A percentile compares a stretch with the other conserved stretches of the same genome.
Evolutionary conservation across 2,329 filamentous ascomycete genomes (phyloP).

Genomic region (Ascochyta lentis): DNA sequence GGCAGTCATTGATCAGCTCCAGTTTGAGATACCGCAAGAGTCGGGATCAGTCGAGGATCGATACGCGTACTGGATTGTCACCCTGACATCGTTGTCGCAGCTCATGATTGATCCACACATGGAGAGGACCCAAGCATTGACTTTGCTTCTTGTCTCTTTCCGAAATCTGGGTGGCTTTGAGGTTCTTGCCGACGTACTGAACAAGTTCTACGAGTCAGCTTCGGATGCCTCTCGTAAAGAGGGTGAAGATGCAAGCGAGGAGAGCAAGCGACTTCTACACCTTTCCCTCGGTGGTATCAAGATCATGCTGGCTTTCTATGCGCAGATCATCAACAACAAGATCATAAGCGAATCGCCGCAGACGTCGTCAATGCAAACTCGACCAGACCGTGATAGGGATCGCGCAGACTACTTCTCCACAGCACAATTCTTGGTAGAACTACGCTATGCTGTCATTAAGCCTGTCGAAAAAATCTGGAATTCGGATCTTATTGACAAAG

Average conservation of each 20-base stretch:
- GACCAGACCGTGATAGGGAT: constrained; percentile 61
- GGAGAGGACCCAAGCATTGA: constrained; percentile 55
- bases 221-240: constrained; percentile 55
- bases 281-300: constrained; percentile 71
- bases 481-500: constrained; percentile 81
- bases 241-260: constrained; percentile 55
- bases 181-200: constrained; percentile 74
- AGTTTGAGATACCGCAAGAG: constrained; percentile 55
- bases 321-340: constrained; percentile 77
- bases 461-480: constrained; percentile 82
- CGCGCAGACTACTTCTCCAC: constrained; percentile 68
- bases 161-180: constrained; percentile 80
- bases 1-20: constrained; percentile 72
- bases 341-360: constrained; percentile 78
- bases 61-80: constrained; percentile 82
- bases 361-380: constrained; percentile 61
- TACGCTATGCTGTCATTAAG: constrained; percentile 80
- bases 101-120: constrained; percentile 74
- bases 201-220: constrained; percentile 69
- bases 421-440: constrained; percentile 82
- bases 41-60: constrained; percentile 64
- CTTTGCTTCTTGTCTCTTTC: constrained; percentile 85
- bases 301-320: constrained; percentile 84
- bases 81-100: constrained; percentile 78
- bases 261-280: constrained; percentile 44